These are phyloP conservation scores for Endocalyx cinctus DNA, from an alignment of 2,329 filamentous ascomycete genomes.

Conservation along the genomic window DNA sequence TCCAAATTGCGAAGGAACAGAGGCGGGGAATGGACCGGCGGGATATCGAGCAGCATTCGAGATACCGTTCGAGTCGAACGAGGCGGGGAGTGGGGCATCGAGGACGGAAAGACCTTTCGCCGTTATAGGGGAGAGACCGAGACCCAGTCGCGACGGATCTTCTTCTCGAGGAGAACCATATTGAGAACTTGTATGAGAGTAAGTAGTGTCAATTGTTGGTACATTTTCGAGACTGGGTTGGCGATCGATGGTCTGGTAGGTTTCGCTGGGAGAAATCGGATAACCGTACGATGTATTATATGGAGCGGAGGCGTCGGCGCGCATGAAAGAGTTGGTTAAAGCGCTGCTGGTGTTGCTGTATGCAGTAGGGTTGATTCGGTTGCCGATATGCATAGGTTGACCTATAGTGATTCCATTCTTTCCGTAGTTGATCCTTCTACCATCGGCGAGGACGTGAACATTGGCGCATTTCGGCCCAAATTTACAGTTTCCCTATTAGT, in stretches of 20 bases:
- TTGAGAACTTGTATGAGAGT: conserved; percentile 50
- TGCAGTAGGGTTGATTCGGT: conserved; percentile 57
- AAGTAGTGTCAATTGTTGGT: conserved; percentile 55
- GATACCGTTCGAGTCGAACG: conserved; percentile 93
- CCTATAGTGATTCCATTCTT: conserved; percentile 65
- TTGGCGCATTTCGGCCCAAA: conserved; percentile 97
- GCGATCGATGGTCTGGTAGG: conserved; percentile 38
- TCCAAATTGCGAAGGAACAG: conserved; percentile 86
- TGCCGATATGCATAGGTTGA: conserved; percentile 56
- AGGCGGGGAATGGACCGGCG: conserved; percentile 79
- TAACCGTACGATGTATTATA: conserved; percentile 40
- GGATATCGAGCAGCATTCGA: conserved; percentile 82
- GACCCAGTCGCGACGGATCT: conserved; percentile 51
- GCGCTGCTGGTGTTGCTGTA: conserved; percentile 63
- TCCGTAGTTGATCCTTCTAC: conserved; percentile 80
- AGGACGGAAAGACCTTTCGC: conserved; percentile 77
- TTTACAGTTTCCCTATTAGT: conserved; percentile 91
- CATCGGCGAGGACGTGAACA: conserved; percentile 91
- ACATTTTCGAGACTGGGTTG: conserved; percentile 53
- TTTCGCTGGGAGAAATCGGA: conserved; percentile 36
- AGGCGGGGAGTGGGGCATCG: conserved; percentile 87
- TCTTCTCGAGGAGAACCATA: conserved; percentile 84
- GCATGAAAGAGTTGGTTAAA: conserved; percentile 69
- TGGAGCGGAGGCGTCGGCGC: conserved; percentile 48
- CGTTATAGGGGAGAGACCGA: conserved; percentile 72